phyloP scores from a whole-genome alignment of 345 rosid species.

The Populus tremula region DNA sequence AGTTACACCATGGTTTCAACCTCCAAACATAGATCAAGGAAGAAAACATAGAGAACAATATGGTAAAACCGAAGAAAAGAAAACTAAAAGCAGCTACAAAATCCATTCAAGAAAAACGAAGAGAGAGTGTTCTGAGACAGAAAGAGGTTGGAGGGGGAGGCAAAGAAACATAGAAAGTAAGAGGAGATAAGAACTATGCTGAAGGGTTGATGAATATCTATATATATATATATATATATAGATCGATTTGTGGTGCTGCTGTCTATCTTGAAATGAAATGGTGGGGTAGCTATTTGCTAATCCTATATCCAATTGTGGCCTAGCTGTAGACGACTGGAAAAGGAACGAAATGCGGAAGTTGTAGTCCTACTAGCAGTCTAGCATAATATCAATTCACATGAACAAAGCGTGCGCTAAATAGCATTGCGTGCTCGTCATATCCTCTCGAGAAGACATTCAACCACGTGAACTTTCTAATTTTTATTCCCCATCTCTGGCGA shows the following conservation, averaged over 20 bases:
- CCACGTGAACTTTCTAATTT: background rate
- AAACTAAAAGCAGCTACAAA: background rate
- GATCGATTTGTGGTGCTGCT: too few species aligned
- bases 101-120: constrained; percentile 11
- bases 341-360: too few species aligned
- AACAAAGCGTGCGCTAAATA: constrained; percentile 2
- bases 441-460: background rate
- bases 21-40: constrained; percentile 15
- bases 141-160: background rate
- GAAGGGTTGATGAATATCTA: too few species aligned
- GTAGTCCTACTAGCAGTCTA: too few species aligned
- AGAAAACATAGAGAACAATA: constrained; percentile 13
- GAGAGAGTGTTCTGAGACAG: background rate
- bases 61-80: constrained; percentile 17
- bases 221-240: too few species aligned
- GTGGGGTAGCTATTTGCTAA: too few species aligned
- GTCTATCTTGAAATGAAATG: too few species aligned
- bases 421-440: background rate
- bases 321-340: background rate
- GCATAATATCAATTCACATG: background rate
- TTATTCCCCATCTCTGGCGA: background rate
- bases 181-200: too few species aligned
- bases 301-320: too few species aligned
- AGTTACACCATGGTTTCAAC: constrained; percentile 31
- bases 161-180: background rate